These are phyloP conservation scores for Ceraceosorus guamensis DNA, from an alignment of 1,284 basidiomycete genomes.

Conservation along the genomic window DNA sequence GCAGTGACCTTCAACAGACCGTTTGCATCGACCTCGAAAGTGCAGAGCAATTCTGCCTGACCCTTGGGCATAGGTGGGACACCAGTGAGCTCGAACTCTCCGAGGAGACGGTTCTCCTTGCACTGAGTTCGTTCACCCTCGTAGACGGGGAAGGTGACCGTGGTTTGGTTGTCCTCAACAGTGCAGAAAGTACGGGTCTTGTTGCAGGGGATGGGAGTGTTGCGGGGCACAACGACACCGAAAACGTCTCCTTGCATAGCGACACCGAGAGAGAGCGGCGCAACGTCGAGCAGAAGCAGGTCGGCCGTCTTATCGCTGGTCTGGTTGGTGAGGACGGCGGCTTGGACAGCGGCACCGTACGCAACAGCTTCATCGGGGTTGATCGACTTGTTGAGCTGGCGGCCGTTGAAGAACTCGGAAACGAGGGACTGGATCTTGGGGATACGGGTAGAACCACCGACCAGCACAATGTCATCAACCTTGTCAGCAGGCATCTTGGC, in stretches of 20 bases:
- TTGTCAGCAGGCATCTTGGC: conserved; percentile 94
- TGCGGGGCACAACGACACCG: conserved; percentile 47
- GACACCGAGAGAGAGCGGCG: conserved; percentile 49
- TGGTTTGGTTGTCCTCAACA: conserved; percentile 48
- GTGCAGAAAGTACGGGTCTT: conserved; percentile 49
- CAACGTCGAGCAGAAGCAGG: conserved; percentile 47
- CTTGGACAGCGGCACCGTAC: conserved; percentile 49
- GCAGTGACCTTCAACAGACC: conserved; percentile 47
- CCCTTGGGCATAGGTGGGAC: conserved; percentile 48
- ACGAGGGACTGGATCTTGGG: conserved; percentile 97
- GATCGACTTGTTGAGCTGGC: conserved; percentile 90
- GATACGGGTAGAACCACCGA: conserved; percentile 99
- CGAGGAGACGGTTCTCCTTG: conserved; percentile 49
- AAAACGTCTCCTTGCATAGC: conserved; percentile 49
- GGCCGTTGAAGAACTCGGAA: conserved; percentile 94
- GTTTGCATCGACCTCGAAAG: conserved; percentile 49
- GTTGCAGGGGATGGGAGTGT: conserved; percentile 48
- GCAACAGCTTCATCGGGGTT: conserved; percentile 54
- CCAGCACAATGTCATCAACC: conserved; percentile 98
- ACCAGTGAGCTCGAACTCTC: conserved; percentile 48
- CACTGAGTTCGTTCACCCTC: conserved; percentile 49
- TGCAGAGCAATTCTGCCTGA: conserved; percentile 46
- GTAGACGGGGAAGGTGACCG: conserved; percentile 49
- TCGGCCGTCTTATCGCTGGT: conserved; percentile 49
- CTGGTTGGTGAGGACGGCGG: conserved; percentile 48